These are phyloP conservation scores for Blepharisma stoltei DNA, from an alignment of 73 alveolate species.

Conservation along the genomic window DNA sequence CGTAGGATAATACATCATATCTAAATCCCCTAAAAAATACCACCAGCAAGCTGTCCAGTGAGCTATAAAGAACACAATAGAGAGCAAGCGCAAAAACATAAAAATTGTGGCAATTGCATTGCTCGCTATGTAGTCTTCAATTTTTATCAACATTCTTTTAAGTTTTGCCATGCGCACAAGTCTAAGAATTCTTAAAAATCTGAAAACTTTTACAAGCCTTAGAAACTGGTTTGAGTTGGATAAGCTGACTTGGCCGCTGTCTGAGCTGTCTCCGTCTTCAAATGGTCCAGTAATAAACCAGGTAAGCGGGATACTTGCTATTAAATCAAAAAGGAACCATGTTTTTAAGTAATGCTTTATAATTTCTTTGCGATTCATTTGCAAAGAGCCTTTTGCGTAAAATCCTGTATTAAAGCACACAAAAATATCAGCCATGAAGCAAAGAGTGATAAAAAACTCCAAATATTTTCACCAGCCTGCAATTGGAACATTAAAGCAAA, in stretches of 20 bases:
- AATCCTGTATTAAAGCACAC: conserved; percentile 40
- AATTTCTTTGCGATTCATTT: conserved; percentile 27
- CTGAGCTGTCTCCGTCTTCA: neutral
- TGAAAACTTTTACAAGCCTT: conserved; percentile 34
- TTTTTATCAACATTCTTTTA: conserved; percentile 5
- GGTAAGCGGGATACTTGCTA: conserved; percentile 33
- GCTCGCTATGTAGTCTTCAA: conserved; percentile 15
- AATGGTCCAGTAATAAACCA: conserved; percentile 26
- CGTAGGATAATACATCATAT: neutral
- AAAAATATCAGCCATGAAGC: conserved; percentile 28
- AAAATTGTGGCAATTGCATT: conserved; percentile 7
- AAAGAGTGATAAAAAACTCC: conserved; percentile 20
- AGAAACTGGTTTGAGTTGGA: neutral
- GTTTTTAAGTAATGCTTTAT: conserved; percentile 14
- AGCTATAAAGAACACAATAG: conserved; percentile 2
- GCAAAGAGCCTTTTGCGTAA: conserved; percentile 34
- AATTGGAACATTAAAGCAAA: conserved; percentile 14
- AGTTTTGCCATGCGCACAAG: conserved; percentile 20
- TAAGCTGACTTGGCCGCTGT: neutral
- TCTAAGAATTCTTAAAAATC: conserved; percentile 26
- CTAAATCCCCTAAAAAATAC: conserved; percentile 10
- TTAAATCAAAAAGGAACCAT: conserved; percentile 40
- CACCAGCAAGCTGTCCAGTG: conserved; percentile 26
- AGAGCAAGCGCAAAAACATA: neutral
- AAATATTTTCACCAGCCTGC: conserved; percentile 35